A percentile compares a stretch with the other conserved stretches of the same genome.
Conservation (phyloP, 352 stramenopile genomes). For the Globisporangium apiculatum region DNA sequence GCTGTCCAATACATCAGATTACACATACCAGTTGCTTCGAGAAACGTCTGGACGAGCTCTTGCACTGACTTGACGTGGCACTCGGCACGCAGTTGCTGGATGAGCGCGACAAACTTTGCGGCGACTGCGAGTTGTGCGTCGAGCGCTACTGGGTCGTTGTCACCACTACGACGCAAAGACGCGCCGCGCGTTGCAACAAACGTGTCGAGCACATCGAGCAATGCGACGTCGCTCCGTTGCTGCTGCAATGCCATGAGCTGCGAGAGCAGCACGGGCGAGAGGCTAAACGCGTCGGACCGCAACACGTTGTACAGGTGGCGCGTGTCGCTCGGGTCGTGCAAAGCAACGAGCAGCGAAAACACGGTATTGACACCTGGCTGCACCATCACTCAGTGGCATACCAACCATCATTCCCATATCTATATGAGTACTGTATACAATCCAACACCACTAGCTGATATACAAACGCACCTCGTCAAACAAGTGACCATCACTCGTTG, state of each 20-base stretch:
- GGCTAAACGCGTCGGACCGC: conserved; percentile 49
- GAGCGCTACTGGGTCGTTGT: neutral
- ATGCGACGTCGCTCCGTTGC: conserved; percentile 28
- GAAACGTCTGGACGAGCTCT: conserved; percentile 57
- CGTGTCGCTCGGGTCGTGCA: conserved; percentile 61
- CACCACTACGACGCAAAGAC: conserved; percentile 6
- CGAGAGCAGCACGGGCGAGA: conserved; percentile 51
- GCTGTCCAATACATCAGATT: too few species aligned
- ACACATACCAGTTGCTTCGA: conserved; percentile 31
- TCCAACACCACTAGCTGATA: neutral
- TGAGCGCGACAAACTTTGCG: conserved; percentile 28
- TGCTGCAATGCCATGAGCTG: conserved; percentile 57
- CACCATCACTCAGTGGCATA: too few species aligned
- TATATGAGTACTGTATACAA: too few species aligned
- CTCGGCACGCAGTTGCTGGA: conserved; percentile 31
- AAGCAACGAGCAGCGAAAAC: conserved; percentile 58
- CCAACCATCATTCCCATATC: too few species aligned
- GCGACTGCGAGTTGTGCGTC: conserved; percentile 2
- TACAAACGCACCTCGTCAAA: conserved; percentile 17
- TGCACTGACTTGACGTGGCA: conserved; percentile 46
- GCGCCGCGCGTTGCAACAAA: conserved; percentile 35
- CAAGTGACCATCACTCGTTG: conserved; percentile 8
- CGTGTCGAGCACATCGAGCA: conserved; percentile 42
- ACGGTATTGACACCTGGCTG: conserved; percentile 52
- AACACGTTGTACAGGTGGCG: conserved; percentile 75